Evolutionary conservation across 2,329 filamentous ascomycete species (phyloP).

Genomic region (Fusarium udum): DNA sequence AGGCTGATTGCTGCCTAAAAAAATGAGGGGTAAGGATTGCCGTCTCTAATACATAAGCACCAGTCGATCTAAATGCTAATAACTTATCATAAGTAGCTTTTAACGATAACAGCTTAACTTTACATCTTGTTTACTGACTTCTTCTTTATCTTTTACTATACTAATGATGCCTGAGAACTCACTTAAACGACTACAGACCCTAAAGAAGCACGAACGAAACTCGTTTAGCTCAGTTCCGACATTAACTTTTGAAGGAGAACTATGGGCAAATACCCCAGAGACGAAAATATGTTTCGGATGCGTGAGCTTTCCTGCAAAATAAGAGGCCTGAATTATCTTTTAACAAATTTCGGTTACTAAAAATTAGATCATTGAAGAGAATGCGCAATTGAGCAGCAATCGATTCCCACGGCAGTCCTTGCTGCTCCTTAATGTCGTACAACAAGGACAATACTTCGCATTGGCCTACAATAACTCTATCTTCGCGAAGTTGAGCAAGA

Average conservation of each 20-base stretch:
- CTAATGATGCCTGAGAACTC: fast-evolving
- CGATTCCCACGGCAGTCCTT: no score
- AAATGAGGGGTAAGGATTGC: background rate
- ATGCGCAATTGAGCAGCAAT: background rate
- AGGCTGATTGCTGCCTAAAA: background rate
- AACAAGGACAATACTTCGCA: fast-evolving
- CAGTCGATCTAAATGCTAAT: no score
- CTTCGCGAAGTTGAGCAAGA: background rate
- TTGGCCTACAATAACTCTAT: fast-evolving
- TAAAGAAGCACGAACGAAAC: background rate
- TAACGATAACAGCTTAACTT: no score
- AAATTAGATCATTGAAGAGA: background rate
- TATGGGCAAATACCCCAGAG: fast-evolving
- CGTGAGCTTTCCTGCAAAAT: fast-evolving
- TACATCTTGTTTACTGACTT: fast-evolving
- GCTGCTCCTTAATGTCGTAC: background rate
- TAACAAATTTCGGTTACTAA: background rate
- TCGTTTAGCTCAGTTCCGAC: background rate
- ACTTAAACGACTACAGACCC: fast-evolving
- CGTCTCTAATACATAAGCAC: no score
- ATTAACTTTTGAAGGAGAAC: fast-evolving
- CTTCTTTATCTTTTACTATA: fast-evolving
- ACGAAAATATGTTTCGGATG: background rate
- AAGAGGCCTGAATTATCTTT: fast-evolving
- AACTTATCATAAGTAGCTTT: no score